phyloP scores from a whole-genome alignment of 208 protist species.

The Leishmania gerbilli region DNA sequence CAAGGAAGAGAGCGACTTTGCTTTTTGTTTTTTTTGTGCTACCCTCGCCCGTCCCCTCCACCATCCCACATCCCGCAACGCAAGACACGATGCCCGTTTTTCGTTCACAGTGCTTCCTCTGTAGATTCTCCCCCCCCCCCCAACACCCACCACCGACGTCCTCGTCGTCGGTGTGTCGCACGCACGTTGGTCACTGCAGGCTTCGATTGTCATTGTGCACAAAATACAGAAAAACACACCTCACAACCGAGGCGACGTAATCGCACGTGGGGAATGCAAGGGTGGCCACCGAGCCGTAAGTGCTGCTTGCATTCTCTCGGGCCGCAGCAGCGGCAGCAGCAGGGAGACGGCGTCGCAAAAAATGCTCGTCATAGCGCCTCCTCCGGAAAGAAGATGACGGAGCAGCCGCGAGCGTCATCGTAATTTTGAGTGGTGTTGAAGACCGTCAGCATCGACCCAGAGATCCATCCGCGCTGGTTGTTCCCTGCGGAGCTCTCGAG shows the following conservation, averaged over 20 bases:
- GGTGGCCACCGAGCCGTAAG: not conserved
- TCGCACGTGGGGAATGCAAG: not conserved
- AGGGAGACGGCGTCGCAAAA: too few species aligned
- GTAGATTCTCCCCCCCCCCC: not conserved
- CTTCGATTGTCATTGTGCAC: not conserved
- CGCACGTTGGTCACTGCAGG: not conserved
- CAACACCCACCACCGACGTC: not conserved
- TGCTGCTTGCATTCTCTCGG: not conserved
- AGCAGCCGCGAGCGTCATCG: slow-evolving; percentile 63
- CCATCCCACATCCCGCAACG: not conserved
- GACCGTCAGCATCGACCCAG: slow-evolving; percentile 53
- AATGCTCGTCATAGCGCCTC: not conserved
- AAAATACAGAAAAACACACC: slow-evolving; percentile 8
- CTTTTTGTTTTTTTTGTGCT: too few species aligned
- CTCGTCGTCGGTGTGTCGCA: not conserved
- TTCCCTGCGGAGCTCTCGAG: slow-evolving; percentile 15
- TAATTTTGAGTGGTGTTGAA: slow-evolving; percentile 49
- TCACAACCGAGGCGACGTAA: not conserved
- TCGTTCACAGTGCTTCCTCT: not conserved
- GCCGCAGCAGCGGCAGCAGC: not conserved
- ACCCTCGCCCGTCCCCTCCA: not conserved
- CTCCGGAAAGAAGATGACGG: slow-evolving; percentile 59
- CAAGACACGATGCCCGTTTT: not conserved
- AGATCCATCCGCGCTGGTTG: slow-evolving; percentile 13
- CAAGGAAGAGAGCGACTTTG: slow-evolving; percentile 1